Evolutionary conservation across 192 early-diverging fungal species (phyloP).

Genomic region (Entomortierella beljakovae): DNA sequence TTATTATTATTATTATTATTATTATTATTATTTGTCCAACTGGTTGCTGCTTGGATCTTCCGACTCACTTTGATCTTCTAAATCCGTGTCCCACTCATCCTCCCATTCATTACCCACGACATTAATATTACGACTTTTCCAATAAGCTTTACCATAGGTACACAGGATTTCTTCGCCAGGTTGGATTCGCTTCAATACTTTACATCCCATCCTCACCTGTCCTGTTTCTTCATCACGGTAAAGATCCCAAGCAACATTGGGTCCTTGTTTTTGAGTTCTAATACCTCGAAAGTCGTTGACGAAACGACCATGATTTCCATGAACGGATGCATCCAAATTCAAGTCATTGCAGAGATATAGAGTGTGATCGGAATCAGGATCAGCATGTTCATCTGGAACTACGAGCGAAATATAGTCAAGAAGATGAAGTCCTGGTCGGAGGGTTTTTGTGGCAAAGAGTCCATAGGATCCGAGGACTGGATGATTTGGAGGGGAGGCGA

Average conservation of each 20-base stretch:
- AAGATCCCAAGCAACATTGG: constrained; percentile 49
- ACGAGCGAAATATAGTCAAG: constrained; percentile 50
- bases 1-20: not conserved
- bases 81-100: constrained; percentile 49
- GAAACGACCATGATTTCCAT: constrained; percentile 50
- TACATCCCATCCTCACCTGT: constrained; percentile 48
- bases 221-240: constrained; percentile 33
- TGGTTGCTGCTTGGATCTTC: not conserved
- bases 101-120: constrained; percentile 42
- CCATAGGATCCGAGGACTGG: constrained; percentile 50
- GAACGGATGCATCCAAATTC: constrained; percentile 42
- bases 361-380: constrained; percentile 48
- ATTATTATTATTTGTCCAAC: not conserved
- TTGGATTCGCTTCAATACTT: constrained; percentile 41
- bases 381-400: constrained; percentile 34
- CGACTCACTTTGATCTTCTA: constrained; percentile 22
- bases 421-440: constrained; percentile 33
- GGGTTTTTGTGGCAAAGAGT: constrained; percentile 27
- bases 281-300: constrained; percentile 44
- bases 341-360: constrained; percentile 41
- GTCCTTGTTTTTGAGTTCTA: constrained; percentile 31
- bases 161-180: constrained; percentile 40
- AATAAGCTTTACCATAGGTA: constrained; percentile 46
- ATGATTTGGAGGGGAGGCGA: constrained; percentile 23
- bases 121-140: constrained; percentile 28